phyloP scores from a whole-genome alignment of 2,329 filamentous ascomycete species.

The Xylogone sp. region DNA sequence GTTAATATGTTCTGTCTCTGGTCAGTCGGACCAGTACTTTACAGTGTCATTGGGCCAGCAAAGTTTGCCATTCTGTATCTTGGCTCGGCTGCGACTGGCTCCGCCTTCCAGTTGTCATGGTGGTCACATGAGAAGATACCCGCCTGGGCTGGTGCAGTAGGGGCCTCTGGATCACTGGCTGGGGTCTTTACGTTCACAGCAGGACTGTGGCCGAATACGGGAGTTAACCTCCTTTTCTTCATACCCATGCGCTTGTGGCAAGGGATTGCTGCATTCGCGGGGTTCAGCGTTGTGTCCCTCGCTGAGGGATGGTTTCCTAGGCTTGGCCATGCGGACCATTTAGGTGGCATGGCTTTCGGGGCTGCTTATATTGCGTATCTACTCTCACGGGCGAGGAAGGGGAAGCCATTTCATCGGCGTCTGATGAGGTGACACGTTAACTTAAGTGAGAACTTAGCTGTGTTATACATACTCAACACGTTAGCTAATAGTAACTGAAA shows the following conservation, averaged over 20 bases:
- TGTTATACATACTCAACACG: too few species aligned
- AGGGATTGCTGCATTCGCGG: neutral
- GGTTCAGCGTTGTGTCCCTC: conserved; percentile 7
- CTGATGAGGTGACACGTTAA: neutral
- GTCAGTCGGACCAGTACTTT: conserved; percentile 21
- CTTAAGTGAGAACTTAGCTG: neutral
- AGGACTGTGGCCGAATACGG: neutral
- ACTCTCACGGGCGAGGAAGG: neutral
- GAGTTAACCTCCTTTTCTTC: conserved; percentile 3
- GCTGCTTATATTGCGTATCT: neutral
- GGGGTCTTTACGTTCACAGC: conserved; percentile 7
- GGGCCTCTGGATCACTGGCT: conserved; percentile 10
- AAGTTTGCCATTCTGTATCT: conserved; percentile 10
- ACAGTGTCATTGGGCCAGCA: conserved; percentile 1
- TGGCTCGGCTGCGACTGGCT: conserved; percentile 13
- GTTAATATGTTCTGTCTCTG: conserved; percentile 26
- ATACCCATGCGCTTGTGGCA: conserved; percentile 11
- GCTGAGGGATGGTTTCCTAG: conserved; percentile 4
- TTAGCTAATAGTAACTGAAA: too few species aligned
- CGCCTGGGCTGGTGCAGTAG: conserved; percentile 9
- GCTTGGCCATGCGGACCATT: conserved; percentile 13
- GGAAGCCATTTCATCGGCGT: neutral
- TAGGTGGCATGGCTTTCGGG: conserved; percentile 10
- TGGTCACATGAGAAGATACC: conserved; percentile 4
- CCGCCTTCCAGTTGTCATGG: neutral